Evolutionary conservation across 192 early-diverging fungal genomes (phyloP).

Genomic region (Glomus cerebriforme): DNA sequence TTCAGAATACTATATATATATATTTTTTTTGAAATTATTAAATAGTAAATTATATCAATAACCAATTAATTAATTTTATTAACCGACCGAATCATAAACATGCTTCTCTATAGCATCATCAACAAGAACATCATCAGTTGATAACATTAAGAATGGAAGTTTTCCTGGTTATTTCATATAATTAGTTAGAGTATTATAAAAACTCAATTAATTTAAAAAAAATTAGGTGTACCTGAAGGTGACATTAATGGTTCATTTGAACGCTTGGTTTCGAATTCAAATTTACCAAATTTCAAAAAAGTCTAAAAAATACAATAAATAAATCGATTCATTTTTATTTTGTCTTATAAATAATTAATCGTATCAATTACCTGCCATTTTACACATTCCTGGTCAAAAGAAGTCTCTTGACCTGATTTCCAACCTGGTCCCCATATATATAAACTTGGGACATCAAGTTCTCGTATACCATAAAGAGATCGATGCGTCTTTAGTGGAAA

Average conservation of each 20-base stretch:
- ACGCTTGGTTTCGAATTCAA: conserved; percentile 46
- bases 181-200: not conserved
- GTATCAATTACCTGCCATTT: conserved; percentile 44
- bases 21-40: not conserved
- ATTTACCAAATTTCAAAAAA: conserved; percentile 49
- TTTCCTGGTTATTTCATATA: conserved; percentile 38
- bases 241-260: conserved; percentile 58
- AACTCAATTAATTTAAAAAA: too few relatives aligned
- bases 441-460: conserved; percentile 40
- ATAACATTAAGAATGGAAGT: conserved; percentile 54
- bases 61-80: not conserved
- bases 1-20: not conserved
- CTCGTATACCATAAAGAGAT: conserved; percentile 36
- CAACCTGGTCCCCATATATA: conserved; percentile 56
- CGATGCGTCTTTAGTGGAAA: conserved; percentile 49
- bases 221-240: conserved; percentile 47
- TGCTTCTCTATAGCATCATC: conserved; percentile 52
- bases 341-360: not conserved
- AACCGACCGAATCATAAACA: conserved; percentile 47
- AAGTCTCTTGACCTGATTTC: conserved; percentile 27
- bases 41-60: not conserved
- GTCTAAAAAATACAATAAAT: conserved; percentile 39
- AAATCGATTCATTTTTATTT: not conserved
- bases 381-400: conserved; percentile 58
- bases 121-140: conserved; percentile 46